Evolutionary conservation across 2,329 filamentous ascomycete genomes (phyloP).

Genomic region (Colletotrichum cereale): DNA sequence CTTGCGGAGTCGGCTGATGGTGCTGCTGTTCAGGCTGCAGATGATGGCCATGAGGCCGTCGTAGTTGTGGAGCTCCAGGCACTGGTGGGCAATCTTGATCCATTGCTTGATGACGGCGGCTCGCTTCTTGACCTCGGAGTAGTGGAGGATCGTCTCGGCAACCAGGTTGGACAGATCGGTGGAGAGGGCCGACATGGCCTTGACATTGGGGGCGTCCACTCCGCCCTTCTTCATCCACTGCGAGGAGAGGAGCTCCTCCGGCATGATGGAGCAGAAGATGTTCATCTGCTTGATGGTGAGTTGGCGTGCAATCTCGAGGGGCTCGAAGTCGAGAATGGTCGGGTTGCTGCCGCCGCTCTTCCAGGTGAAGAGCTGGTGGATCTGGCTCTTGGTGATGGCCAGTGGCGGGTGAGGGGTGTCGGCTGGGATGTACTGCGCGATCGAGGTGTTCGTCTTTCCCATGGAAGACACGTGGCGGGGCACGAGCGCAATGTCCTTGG

Average conservation of each 20-base stretch:
- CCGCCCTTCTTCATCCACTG: slow-evolving; percentile 94
- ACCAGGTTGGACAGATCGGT: slow-evolving; percentile 95
- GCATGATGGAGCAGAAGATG: slow-evolving; percentile 91
- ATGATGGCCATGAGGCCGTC: slow-evolving; percentile 98
- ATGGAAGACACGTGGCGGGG: slow-evolving; percentile 87
- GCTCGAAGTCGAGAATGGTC: slow-evolving; percentile 89
- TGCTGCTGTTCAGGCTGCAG: slow-evolving; percentile 92
- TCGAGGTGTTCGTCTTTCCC: slow-evolving; percentile 85
- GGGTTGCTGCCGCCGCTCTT: slow-evolving; percentile 78
- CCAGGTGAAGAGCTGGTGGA: slow-evolving; percentile 78
- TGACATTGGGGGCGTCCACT: slow-evolving; percentile 86
- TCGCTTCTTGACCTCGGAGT: slow-evolving; percentile 92
- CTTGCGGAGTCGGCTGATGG: slow-evolving; percentile 86
- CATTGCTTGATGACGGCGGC: slow-evolving; percentile 95
- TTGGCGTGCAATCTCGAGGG: slow-evolving; percentile 90
- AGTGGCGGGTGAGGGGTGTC: slow-evolving; percentile 80
- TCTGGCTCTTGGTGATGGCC: slow-evolving; percentile 80
- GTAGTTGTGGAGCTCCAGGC: slow-evolving; percentile 92
- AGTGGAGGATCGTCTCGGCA: slow-evolving; percentile 88
- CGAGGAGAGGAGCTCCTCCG: slow-evolving; percentile 89
- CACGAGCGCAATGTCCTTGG: slow-evolving; percentile 79
- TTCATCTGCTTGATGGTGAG: slow-evolving; percentile 92
- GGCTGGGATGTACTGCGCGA: slow-evolving; percentile 76
- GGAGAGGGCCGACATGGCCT: slow-evolving; percentile 92
- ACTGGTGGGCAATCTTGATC: slow-evolving; percentile 93